Base-by-base conservation (phyloP, 2,329 filamentous ascomycete species). In the Cladophialophora chaetospira region DNA sequence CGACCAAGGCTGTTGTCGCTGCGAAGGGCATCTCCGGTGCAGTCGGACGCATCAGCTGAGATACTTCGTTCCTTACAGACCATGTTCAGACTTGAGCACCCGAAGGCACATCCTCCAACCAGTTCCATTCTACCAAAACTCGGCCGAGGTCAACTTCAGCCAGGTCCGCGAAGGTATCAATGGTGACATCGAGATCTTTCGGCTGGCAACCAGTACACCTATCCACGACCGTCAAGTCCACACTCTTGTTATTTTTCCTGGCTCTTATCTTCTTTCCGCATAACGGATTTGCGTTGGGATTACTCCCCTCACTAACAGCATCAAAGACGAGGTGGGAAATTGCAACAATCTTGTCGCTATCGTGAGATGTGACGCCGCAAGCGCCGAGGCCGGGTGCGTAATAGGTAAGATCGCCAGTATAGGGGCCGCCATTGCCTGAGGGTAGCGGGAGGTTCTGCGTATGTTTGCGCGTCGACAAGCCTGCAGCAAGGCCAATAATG, bases 251-350 rank as follows among this genome's bases (percentile, higher is more conserved):
- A 60, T 77, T 68, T 55, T 85, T 74, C 44, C 72, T 76, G 25
- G 89, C 80, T 23, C 86, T 77, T n/a, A 94, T 81, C 69, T 78
- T 83, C 66, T 77, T 75, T 2, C 85, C 86, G 66, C 89, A 93
- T 1, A 89, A 71, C 1, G 84, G 82, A 64, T 89, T 89, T 10
- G 74, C 68, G 68, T 89, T 90, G 0, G 82, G 80, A 67, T 85
- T 77, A 2, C 79, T 68, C 1, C 77, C 74, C 21, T 75, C 78
- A 5, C 70, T 70, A 1, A 76, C 76, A 0, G 82, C 78, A 69
- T 91, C 88, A 67, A 83, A 93, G 3, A 88, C 68, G n/a, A 79
- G 67, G 65, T 86, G 82, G 1, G 86, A 87, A 0, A 93, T 78
- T 0, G 89, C 82, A 31, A 82, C 86, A 36, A 92, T 82, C 55